Evolutionary conservation across 495 filamentous ascomycete species (phyloP).

Genomic region (Apodospora peruviana): DNA sequence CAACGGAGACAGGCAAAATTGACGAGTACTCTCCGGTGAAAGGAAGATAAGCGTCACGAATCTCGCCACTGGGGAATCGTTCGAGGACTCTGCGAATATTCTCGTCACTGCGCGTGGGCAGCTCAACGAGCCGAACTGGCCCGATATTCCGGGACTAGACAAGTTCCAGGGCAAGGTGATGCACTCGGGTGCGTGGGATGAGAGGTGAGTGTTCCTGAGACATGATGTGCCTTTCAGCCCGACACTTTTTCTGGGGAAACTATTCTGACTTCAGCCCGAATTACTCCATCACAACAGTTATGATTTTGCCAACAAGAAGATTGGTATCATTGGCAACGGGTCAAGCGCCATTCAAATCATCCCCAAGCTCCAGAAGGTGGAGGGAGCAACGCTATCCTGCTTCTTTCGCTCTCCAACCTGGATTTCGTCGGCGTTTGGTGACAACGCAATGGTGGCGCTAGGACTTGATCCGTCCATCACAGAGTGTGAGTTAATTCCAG

Average conservation of each 20-base stretch:
- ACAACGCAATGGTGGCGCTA: constrained; percentile 32
- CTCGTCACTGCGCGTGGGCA: constrained; percentile 61
- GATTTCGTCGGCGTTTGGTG: constrained; percentile 43
- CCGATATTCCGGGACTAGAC: constrained; percentile 52
- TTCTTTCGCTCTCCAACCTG: constrained; percentile 68
- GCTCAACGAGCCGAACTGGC: constrained; percentile 55
- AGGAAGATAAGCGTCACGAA: constrained; percentile 27
- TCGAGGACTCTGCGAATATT: constrained; percentile 46
- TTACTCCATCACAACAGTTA: constrained; percentile 26
- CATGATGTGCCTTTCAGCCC: no score
- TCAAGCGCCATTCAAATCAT: constrained; percentile 69
- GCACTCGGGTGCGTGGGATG: constrained; percentile 50
- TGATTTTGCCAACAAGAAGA: constrained; percentile 43
- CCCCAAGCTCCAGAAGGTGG: constrained; percentile 53
- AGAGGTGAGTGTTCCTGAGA: constrained; percentile 14
- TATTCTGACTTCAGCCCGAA: not conserved
- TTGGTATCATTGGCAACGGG: constrained; percentile 52
- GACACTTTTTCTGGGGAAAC: not conserved
- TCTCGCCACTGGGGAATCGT: constrained; percentile 26
- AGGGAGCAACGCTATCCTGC: constrained; percentile 50
- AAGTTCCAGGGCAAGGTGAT: constrained; percentile 51
- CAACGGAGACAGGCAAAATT: constrained; percentile 9
- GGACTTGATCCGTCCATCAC: constrained; percentile 30
- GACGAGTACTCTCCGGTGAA: no score
- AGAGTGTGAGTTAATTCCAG: constrained; percentile 24